phyloP scores from a whole-genome alignment of 306 rosid genomes.

The Psophocarpus tetragonolobus region DNA sequence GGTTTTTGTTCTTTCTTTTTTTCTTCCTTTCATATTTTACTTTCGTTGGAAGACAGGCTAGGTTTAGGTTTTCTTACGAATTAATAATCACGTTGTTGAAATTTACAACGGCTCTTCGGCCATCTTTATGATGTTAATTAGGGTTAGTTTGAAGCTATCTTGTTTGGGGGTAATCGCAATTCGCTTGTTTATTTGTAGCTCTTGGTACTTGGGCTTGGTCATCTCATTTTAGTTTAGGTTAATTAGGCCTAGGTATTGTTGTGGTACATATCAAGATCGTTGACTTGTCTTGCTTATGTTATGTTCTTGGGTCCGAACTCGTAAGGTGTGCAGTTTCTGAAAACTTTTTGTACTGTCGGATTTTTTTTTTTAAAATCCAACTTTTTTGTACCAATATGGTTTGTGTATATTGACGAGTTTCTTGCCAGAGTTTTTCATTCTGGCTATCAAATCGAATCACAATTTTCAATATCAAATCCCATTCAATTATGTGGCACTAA shows the following conservation, averaged over 20 bases:
- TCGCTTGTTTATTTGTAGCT: background rate
- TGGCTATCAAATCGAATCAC: background rate
- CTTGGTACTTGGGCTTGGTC: background rate
- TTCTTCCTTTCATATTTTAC: background rate
- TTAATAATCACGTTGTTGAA: background rate
- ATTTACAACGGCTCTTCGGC: background rate
- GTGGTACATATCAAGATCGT: background rate
- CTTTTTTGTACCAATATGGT: background rate
- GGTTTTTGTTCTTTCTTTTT: conserved; percentile 30
- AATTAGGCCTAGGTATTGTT: background rate
- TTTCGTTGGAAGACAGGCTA: background rate
- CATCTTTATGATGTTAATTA: background rate
- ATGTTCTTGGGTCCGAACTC: background rate
- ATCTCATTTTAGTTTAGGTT: background rate
- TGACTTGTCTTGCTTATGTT: background rate
- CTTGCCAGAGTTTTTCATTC: background rate
- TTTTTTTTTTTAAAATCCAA: background rate
- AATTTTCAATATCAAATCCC: background rate
- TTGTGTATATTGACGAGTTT: background rate
- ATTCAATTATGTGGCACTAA: background rate
- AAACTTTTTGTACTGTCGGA: background rate
- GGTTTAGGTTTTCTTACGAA: background rate
- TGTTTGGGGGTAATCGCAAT: background rate
- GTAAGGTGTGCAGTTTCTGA: background rate
- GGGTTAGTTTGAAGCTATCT: background rate